Evolutionary conservation across 2,329 filamentous ascomycete species (phyloP), one percentile per base, ranked within the genome.

Genomic region (Beauveria varroae): DNA sequence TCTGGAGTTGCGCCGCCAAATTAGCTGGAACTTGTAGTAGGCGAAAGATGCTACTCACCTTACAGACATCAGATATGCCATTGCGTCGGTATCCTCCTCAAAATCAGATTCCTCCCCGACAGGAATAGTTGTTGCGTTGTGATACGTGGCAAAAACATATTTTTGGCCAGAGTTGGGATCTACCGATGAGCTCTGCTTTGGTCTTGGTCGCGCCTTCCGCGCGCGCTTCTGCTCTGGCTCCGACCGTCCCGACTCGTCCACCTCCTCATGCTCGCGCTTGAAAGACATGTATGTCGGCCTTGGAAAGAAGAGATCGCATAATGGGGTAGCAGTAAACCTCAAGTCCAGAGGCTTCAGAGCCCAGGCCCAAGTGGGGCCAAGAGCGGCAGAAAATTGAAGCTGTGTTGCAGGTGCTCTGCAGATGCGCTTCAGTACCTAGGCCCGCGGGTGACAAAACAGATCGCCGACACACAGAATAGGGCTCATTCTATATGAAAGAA

Each of bases 121-220:
- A 3, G 76, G 71, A 46, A 76, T 73, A 2, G 76, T 77, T 3
- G 76, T 73, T n/a, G 72, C 65, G 63, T 81, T 77, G 51, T 84
- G 81, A 16, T 84, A 73, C n/a, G 81, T 81, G 7, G 87, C 86
- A 67, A 92, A 89, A 49, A 88, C 88, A 68, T 85, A 85, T 72
- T 86, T 84, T 73, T 91, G 88, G 46, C 89, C 89, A 72, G 86
- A 90, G 2, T 84, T 82, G 10, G 84, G 81, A 70, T 91, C 82
- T 62, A 86, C 79, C 54, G 75, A 74, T 5, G 76, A 75, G 65
- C 77, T 74, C 62, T 78, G 73, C 58, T 77, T 74, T 57, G 76
- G 73, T 63, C 73, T 74, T 57, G 76, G 73, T 63, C 73, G 73
- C 61, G 72, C 63, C 64, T 67, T 70, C 14, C 64, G 64, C 26